phyloP scores from a whole-genome alignment of 1,284 basidiomycete species.

The Mycocalia duriaeana region DNA sequence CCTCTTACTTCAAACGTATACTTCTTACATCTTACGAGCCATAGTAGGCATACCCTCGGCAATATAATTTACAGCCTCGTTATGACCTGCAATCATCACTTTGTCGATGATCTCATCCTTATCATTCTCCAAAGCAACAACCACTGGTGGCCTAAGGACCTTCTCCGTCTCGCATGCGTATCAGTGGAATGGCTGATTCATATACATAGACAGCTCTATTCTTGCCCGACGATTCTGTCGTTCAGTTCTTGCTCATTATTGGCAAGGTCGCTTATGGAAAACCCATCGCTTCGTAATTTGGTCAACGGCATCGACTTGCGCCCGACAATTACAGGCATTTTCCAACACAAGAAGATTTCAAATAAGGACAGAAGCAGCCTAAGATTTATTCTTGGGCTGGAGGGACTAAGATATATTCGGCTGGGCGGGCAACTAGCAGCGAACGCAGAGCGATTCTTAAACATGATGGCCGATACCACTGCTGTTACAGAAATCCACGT shows the following conservation, averaged over 20 bases:
- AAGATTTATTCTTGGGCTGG: conserved; percentile 36
- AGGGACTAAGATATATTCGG: conserved; percentile 34
- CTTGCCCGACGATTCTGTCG: conserved; percentile 34
- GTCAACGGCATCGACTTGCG: conserved; percentile 39
- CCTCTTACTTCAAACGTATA: too few relatives aligned
- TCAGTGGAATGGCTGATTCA: conserved; percentile 44
- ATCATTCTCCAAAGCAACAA: conserved; percentile 44
- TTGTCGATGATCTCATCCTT: conserved; percentile 49
- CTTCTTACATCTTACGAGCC: too few relatives aligned
- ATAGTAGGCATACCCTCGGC: too few relatives aligned
- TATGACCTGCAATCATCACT: too few relatives aligned
- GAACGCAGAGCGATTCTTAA: conserved; percentile 42
- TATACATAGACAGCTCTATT: conserved; percentile 41
- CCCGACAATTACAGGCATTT: conserved; percentile 19
- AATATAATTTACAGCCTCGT: too few relatives aligned
- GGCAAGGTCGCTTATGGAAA: conserved; percentile 35
- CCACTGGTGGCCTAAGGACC: conserved; percentile 52
- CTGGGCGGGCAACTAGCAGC: conserved; percentile 44
- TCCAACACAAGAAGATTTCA: conserved; percentile 14
- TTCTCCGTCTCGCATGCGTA: conserved; percentile 39
- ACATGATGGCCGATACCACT: conserved; percentile 34
- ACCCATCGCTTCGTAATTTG: conserved; percentile 29
- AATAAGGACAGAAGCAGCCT: conserved; percentile 30
- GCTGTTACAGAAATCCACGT: conserved; percentile 39
- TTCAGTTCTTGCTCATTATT: conserved; percentile 39